Evolutionary conservation across 768 basidiomycete species (phyloP).

Genomic region (Xanthoconium stramineum): DNA sequence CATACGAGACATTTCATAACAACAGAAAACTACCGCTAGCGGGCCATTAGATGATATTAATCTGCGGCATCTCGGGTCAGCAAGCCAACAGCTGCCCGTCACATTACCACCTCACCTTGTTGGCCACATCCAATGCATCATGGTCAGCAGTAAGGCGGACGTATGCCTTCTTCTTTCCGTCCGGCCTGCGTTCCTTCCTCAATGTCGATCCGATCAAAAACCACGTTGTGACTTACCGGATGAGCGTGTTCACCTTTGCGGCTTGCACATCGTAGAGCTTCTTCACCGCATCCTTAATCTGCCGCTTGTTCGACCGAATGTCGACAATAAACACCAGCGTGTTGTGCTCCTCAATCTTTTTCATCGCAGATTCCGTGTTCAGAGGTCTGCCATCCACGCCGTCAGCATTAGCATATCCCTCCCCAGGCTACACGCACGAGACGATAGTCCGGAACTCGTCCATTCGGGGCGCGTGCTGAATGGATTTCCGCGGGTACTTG

Average conservation of each 20-base stretch:
- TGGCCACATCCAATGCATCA: conserved; percentile 94
- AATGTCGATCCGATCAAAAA: not conserved
- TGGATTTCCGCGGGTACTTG: conserved; percentile 92
- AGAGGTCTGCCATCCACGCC: conserved; percentile 50
- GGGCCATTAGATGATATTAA: conserved; percentile 79
- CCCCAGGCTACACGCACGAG: conserved; percentile 50
- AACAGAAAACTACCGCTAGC: not conserved
- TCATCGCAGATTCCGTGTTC: conserved; percentile 98
- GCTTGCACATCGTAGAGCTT: conserved; percentile 98
- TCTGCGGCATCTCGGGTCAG: conserved; percentile 42
- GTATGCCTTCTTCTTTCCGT: conserved; percentile 99
- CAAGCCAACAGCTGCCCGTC: not conserved
- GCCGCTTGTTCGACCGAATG: conserved; percentile 92
- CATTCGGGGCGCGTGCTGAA: conserved; percentile 91
- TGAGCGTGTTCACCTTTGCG: conserved; percentile 96
- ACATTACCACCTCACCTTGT: conserved; percentile 63
- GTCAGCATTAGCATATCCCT: not conserved
- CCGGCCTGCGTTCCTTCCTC: conserved; percentile 57
- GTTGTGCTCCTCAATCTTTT: conserved; percentile 99
- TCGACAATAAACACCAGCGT: conserved; percentile 98
- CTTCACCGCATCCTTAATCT: conserved; percentile 99
- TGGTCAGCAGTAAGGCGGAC: conserved; percentile 94
- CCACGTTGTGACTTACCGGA: conserved; percentile 60
- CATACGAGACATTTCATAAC: conserved; percentile 5
- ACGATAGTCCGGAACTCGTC: conserved; percentile 95